Evolutionary conservation across 306 rosid genomes (phyloP), one percentile per base, ranked within the genome.

Genomic region (Citrullus mucosospermus): DNA sequence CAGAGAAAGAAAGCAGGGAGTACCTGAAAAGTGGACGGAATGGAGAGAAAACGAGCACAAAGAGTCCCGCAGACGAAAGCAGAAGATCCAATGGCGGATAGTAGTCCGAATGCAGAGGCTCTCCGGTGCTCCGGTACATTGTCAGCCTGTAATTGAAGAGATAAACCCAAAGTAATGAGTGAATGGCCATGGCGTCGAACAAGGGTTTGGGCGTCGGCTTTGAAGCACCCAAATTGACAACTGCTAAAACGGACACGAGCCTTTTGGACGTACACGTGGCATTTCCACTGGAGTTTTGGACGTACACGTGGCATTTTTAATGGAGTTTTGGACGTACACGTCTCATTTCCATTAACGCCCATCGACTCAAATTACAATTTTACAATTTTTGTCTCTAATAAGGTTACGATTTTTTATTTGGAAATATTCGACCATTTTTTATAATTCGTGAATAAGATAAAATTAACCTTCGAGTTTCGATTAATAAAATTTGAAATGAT

Each of bases 51-150:
- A n/a, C 97, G 96, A 63, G 97, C 82, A 17, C 96, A 85, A 8
- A 94, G 58, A 60, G 93, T 94, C 68, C 91, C 98, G 43, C 92
- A 90, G 22, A 94, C 98, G 75, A 84, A 94, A 0, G 93, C 92
- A 0, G 89, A 87, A 4, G 98, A 92, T 7, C 88, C 87, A 56
- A 92, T 86, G 6, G 97, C 98, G 0, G 96, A 90, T 5, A 94
- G 76, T 36, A 94, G 76, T 46, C 97, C 97, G 57, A 94, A 94
- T 0, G 91, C 86, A 8, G 92, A 78, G 15, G 95, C 90, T 78
- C 98, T 84, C 44, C 78, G 82, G 38, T 85, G 82, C 80, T 89
- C 92, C 34, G 94, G 87, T 15, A 94, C 93, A 81, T 86, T 89
- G 84, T 94, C 98, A 22, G 98, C 97, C 98, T 93, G 90, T 56